Percentiles rank a stretch among this genome's conserved stretches.
These are phyloP conservation scores for Rutstroemia sp. DNA, from an alignment of 2,329 filamentous ascomycete species.

Conservation along the genomic window DNA sequence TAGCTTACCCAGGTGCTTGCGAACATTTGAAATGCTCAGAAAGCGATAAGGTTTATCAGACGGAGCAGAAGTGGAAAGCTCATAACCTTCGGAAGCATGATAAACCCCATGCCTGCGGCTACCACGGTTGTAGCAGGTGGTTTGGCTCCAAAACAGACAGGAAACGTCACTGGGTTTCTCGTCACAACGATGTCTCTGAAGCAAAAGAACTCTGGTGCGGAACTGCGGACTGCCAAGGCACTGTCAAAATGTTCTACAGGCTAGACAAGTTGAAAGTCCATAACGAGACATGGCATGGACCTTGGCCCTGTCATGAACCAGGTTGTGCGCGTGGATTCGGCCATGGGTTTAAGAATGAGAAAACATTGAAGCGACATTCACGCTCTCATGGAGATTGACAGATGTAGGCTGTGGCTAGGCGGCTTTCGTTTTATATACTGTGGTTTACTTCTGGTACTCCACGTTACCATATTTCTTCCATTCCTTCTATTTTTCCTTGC, in stretches of 20 bases:
- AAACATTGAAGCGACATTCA: background rate
- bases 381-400: background rate
- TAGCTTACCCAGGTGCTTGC: background rate
- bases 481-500: too few species aligned
- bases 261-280: background rate
- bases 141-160: background rate
- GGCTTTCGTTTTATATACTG: background rate
- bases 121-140: background rate
- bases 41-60: background rate
- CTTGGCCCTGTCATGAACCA: background rate
- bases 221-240: background rate
- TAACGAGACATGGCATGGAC: background rate
- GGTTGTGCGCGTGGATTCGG: background rate
- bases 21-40: background rate
- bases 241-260: background rate
- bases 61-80: background rate
- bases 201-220: background rate
- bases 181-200: background rate
- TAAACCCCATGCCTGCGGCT: background rate
- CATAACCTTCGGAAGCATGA: background rate
- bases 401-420: too few species aligned
- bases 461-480: background rate
- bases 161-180: background rate
- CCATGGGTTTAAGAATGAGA: background rate
- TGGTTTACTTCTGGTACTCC: background rate